Evolutionary conservation across 768 basidiomycete species (phyloP), one percentile per base, ranked within the genome.

Genomic region (Phaffia australis): DNA sequence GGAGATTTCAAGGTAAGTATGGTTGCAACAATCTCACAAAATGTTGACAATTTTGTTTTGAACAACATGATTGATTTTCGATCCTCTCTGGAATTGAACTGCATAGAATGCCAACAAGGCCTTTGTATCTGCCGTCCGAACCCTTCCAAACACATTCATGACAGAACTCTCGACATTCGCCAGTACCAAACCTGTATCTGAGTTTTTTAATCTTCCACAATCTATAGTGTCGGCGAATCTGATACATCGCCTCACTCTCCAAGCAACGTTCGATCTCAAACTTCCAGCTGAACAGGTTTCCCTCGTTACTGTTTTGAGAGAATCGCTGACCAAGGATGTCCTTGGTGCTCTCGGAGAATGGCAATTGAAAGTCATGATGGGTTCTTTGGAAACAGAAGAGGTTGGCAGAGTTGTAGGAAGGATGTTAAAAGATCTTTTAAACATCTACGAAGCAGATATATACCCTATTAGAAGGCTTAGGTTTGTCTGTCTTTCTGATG

Each of bases 1-100:
- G 86, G 85, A 0, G 87, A 94, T 70, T 81, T 86, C 25, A 82
- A 82, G 81, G 91, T 88, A 55, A 35, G 79, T 71, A n/a, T n/a
- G n/a, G n/a, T n/a, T n/a, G n/a, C n/a, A n/a, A n/a, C n/a, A n/a
- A n/a, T n/a, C n/a, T n/a, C n/a, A n/a, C n/a, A n/a, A n/a, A n/a
- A n/a, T n/a, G n/a, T 25, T 27, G 29, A 2, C 8, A n/a, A 14
- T 21, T 16, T 30, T 54, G 46, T 16, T 11, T 5, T 15, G 16
- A 27, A 23, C 29, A n/a, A n/a, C 15, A 9, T 18, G 19, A 32
- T 47, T 51, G 27, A 25, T 62, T n/a, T 23, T 29, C 19, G 27
- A 1, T 16, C 50, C 0, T 23, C n/a, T 54, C 32, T 29, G 21
- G 6, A n/a, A 14, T 15, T 21, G 46, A 9, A n/a, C 46, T 16